Evolutionary conservation across 495 filamentous ascomycete species (phyloP).

Genomic region (Oleoguttula mirabilis): DNA sequence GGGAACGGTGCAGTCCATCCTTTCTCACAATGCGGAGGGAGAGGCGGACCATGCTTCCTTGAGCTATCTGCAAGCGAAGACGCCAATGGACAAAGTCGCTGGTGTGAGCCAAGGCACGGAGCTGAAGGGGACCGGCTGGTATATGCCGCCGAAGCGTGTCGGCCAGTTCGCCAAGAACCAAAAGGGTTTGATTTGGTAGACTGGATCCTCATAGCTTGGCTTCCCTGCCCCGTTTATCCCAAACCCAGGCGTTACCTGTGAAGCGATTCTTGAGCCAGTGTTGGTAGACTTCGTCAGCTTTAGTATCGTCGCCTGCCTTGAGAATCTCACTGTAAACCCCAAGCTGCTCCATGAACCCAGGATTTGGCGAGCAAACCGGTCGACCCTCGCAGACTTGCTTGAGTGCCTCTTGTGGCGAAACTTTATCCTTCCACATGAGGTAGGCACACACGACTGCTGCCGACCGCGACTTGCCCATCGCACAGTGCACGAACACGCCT

Average conservation of each 20-base stretch:
- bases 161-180: no score
- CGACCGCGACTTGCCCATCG: slow-evolving; percentile 26
- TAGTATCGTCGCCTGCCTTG: slow-evolving; percentile 2
- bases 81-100: no score
- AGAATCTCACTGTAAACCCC: slow-evolving; percentile 19
- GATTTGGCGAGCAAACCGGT: slow-evolving; percentile 25
- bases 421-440: slow-evolving; percentile 22
- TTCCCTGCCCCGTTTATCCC: slow-evolving; percentile 17
- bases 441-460: slow-evolving; percentile 24
- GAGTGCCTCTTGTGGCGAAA: slow-evolving; percentile 15
- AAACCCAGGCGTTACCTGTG: slow-evolving; percentile 22
- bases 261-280: slow-evolving; percentile 21
- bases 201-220: slow-evolving; percentile 13
- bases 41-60: no score
- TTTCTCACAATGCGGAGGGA: no score
- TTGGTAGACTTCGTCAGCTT: slow-evolving; percentile 15
- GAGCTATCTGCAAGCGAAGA: no score
- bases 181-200: no score
- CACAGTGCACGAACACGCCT: slow-evolving; percentile 27
- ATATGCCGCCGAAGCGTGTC: no score
- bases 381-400: slow-evolving; percentile 23
- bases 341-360: slow-evolving; percentile 26
- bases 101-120: no score
- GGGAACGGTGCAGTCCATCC: no score
- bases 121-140: no score